Base-by-base conservation (phyloP, 2,329 filamentous ascomycete genomes). In the Trichoderma atroviride region DNA sequence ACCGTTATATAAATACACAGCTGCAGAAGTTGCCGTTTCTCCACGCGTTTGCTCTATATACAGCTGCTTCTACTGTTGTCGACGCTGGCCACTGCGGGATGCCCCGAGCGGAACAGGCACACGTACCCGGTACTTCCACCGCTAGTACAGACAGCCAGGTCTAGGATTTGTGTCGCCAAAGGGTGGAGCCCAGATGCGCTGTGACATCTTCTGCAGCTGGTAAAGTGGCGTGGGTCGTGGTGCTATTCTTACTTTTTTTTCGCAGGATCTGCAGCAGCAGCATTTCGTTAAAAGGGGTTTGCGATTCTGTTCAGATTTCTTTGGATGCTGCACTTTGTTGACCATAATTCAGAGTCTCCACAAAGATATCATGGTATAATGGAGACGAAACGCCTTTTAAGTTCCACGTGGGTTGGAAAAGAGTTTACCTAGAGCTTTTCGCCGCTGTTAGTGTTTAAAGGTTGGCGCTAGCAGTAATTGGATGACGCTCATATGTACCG, bases 201-300 rank as follows among this genome's bases (percentile, higher is more conserved):
- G 63, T 58, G 63, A 66, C 63, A 66, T 57, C 53, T 66, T 66
- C 63, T 57, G 37, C 63, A 57, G 63, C 27, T 11, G 59, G 37
- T 7, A 43, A 24, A 57, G n/a, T 22, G 55, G 63, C 29, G 53
- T 40, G 53, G 55, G 37, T 58, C 29, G 24, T 47, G 27, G 37
- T 58, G 27, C 53, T 50, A 22, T 40, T 56, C 61, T 56, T 56
- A 37, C 50, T 63, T 63, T 37, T 37, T 63, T 37, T 47, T 16
- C 60, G 35, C 60, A n/a, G 47, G 47, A 50, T 50, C 47, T 50
- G 47, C 47, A 24, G 47, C 40, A 35, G 33, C 40, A 43, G 40
- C 47, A 24, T 22, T 24, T 50, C 14, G 22, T 50, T 6, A 47
- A 43, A 43, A 43, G 19, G 40, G 40, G 16, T 43, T 43, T 43